Evolutionary conservation across 768 basidiomycete species (phyloP), one percentile per base, ranked within the genome.

Genomic region (Daedaleopsis sinensis): DNA sequence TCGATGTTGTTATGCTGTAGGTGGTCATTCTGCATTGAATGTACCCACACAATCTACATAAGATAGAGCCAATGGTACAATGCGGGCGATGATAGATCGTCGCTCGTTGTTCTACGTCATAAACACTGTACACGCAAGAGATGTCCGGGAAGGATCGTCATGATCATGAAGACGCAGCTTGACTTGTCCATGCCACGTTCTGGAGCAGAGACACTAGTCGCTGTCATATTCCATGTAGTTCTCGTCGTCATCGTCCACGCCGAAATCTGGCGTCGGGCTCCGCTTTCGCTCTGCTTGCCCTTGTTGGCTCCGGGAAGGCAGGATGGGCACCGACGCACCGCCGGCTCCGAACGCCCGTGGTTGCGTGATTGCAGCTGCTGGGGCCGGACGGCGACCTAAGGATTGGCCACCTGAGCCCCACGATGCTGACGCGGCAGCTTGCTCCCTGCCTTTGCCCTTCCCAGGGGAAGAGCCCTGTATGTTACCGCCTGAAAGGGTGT

Each of bases 1-100:
- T n/a, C n/a, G n/a, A n/a, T n/a, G n/a, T n/a, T n/a, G n/a, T 98
- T 42, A 98, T 98, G 96, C 81, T 98, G 37, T 97, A 79, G 76
- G 13, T 19, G 48, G n/a, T 50, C 37, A 36, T 21, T 23, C 47
- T 11, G 44, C 13, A 48, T 2, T 23, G 15, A 16, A 19, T 10
- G 3, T 24, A 23, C 4, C 9, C 19, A 42, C 3, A 42, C 3
- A 3, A 11, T 49, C 21, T 24, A 49, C 57, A 32, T 36, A 49
- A 27, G 48, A 19, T 55, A 27, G 37, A 52, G 36, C 55, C 46
- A 36, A 48, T 62, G 24, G 35, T 62, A 62, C 62, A 42, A 5
- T 43, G 36, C 37, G 43, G 11, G 23, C 27, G 39, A 43, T 36
- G 43, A 32, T 32, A 32, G 27, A 32, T 32, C 27, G 27, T 7